phyloP scores from a whole-genome alignment of 495 filamentous ascomycete genomes.

The Schizothecium vesticola region DNA sequence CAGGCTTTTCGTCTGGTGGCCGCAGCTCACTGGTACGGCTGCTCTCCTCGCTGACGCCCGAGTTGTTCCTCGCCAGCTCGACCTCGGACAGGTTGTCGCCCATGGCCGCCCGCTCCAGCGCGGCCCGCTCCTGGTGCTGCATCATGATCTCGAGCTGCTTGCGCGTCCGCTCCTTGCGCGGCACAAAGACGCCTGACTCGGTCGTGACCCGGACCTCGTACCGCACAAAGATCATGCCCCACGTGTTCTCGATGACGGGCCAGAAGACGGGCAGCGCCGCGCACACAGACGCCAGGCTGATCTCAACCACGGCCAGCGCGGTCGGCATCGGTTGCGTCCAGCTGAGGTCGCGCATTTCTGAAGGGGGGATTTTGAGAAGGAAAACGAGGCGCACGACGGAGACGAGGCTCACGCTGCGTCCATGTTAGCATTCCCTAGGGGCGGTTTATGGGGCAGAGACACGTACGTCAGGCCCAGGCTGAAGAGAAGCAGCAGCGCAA shows the following conservation, averaged over 20 bases:
- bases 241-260: conserved; percentile 14
- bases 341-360: conserved; percentile 22
- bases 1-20: not conserved
- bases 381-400: not conserved
- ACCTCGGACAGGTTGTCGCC: not conserved
- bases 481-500: not conserved
- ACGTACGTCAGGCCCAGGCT: not conserved
- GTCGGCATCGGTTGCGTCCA: conserved; percentile 24
- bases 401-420: not conserved
- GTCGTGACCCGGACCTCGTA: conserved; percentile 25
- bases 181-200: conserved; percentile 6
- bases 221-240: conserved; percentile 29
- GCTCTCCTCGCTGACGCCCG: not conserved
- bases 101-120: not conserved
- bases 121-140: not conserved
- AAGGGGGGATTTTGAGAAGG: conserved; percentile 4
- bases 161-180: not conserved
- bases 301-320: conserved; percentile 22
- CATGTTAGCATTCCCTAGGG: not conserved
- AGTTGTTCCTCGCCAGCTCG: not conserved
- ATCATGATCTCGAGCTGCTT: not conserved
- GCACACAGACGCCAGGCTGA: conserved; percentile 23
- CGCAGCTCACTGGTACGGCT: not conserved
- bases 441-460: no score
- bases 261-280: conserved; percentile 29